Evolutionary conservation across 306 rosid genomes (phyloP).

Genomic region (Vicia villosa): DNA sequence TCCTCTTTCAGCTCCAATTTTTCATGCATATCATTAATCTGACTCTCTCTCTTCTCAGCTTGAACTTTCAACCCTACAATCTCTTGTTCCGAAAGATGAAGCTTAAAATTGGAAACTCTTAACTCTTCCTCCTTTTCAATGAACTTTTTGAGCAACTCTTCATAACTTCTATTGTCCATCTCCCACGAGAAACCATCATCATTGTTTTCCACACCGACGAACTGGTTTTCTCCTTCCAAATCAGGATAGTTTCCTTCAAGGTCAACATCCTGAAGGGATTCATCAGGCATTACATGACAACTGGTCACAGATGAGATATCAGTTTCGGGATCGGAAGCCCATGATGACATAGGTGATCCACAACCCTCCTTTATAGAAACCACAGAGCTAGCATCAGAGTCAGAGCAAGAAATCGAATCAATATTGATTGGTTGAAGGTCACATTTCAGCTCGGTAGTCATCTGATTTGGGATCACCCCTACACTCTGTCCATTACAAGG

Average conservation of each 20-base stretch:
- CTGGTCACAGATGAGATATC: slow-evolving; percentile 14
- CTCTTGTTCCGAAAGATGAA: neutral
- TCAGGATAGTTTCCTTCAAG: slow-evolving; percentile 45
- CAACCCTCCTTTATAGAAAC: no score
- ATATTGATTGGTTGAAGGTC: slow-evolving; percentile 42
- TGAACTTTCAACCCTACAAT: neutral
- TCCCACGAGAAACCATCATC: slow-evolving; percentile 25
- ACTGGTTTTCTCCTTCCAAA: slow-evolving; percentile 22
- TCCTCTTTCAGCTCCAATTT: slow-evolving; percentile 22
- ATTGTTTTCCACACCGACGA: slow-evolving; percentile 26
- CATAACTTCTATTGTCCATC: slow-evolving; percentile 31
- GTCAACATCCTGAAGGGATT: slow-evolving; percentile 42
- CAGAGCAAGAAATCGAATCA: slow-evolving; percentile 53
- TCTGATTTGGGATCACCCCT: slow-evolving; percentile 56
- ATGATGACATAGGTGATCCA: slow-evolving; percentile 20
- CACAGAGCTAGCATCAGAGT: neutral
- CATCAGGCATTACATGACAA: slow-evolving; percentile 38
- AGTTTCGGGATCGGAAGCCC: slow-evolving; percentile 37
- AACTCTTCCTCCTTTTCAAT: neutral
- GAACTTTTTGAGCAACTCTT: neutral
- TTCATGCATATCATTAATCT: neutral
- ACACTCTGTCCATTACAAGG: slow-evolving; percentile 38
- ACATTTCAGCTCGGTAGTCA: slow-evolving; percentile 39
- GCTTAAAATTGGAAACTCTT: neutral
- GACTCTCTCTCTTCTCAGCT: neutral